Base-by-base conservation (phyloP, 257 asterid genomes). In the Primulina eburnea region DNA sequence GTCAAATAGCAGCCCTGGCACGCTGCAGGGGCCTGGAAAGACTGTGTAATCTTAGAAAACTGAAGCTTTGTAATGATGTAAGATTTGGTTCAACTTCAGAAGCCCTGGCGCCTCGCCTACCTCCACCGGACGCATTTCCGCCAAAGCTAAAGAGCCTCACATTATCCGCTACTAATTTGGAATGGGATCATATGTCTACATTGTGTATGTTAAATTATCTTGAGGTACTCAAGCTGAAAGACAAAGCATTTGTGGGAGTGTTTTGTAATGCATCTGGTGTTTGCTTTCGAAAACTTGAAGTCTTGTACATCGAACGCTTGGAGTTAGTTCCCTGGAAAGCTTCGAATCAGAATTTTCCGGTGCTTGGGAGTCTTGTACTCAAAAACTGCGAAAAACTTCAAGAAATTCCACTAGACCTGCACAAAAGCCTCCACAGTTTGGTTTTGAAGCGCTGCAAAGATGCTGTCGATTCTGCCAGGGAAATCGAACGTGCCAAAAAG, bases 221-320 rank as follows among this genome's bases (percentile, higher is more conserved):
- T 1, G 69, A 77, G 80, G 82, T 77, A 12, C 81, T 86, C 35
- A 86, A 81, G 74, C 21, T 86, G 77, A 83, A 83, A 71, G 73
- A 81, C 32, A 73, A 72, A 61, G 84, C 88, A 34, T 83, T 83
- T 16, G 7, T 7, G 4, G 90, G 88, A 34, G 8, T 16, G 0
- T 0, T 2, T 1, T 86, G 88, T 87, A 16, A 67, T 0, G 53
- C 71, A 4, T 37, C 8, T 4, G 58, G 69, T 1, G 65, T 3
- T 2, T 73, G 11, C 30, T 79, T 82, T 60, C 5, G 1, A 5
- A 0, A 7, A 9, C 90, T 86, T 26, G 70, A 58, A 16, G 58
- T 71, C 73, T 55, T 82, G 75, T 71, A 52, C 38, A 79, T 85
- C 33, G 75, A 30, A n/a, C 33, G 9, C 2, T 9, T 80, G 16